Evolutionary conservation across 139 green algal species (phyloP), one percentile per base, ranked within the genome.

Genomic region (Gonium pectorale): DNA sequence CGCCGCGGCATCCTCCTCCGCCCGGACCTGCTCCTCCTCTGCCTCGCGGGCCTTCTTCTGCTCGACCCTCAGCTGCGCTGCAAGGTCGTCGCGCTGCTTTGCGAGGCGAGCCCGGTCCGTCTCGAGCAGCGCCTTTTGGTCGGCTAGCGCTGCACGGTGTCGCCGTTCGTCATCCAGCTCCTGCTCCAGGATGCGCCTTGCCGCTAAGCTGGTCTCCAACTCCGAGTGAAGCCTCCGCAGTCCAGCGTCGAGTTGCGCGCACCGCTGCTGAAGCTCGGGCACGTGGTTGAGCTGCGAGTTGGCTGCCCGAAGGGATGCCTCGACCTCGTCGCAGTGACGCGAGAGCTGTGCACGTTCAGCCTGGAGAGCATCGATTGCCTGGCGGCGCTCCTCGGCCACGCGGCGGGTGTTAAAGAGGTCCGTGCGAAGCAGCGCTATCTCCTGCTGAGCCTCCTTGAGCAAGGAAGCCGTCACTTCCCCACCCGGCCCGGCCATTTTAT

Each of bases 1-100:
- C 13, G 63, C 60, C 5, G 89, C 85, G 13, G 85, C 70, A 41
- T 92, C 85, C 68, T 93, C 81, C 77, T 95, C 91, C 29, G 91
- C 82, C 0, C 80, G 68, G 35, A 92, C 46, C 83, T 94, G 91
- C 74, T 96, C 93, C 63, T 92, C 89, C 66, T 94, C 89, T 52
- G 90, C 92, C 35, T 96, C 90, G 9, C 54, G 52, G 26, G 90
- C 90, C 5, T 85, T 78, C 33, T 85, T 33, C 71, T 91, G 68
- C 31, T 88, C 89, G 6, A 87, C 64, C 19, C 92, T 77, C 75
- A 94, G 38, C 83, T 90, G 82, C 26, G 83, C 74, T 5, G 83
- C 54, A 13, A 90, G 43, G 38, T 91, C 88, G 40, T 91, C 88
- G 37, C 73, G 82, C 17, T 44, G 33, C 60, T 82, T 87, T 35